A percentile compares a stretch with the other conserved stretches of the same genome.
phyloP scores from a whole-genome alignment of 805 yeast species.

The Teunomyces funiuensis region DNA sequence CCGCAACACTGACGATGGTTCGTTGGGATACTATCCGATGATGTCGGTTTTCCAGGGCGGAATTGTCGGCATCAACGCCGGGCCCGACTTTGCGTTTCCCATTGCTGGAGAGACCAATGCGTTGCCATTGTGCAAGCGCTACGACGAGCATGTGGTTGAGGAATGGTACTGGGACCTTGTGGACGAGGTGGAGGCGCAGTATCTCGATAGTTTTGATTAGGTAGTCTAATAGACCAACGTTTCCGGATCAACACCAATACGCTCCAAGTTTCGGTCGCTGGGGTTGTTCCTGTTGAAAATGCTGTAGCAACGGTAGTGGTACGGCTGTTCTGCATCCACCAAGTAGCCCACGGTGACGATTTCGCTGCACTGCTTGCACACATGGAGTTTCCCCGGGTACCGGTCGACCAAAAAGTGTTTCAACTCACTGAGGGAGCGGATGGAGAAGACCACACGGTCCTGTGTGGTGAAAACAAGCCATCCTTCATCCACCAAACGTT shows the following conservation, averaged over 20 bases:
- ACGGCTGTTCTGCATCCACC: conserved; percentile 18
- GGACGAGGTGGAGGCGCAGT: conserved; percentile 75
- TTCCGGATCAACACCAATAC: conserved; percentile 8
- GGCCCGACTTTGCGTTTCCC: conserved; percentile 56
- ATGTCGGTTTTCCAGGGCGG: conserved; percentile 82
- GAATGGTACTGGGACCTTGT: conserved; percentile 80
- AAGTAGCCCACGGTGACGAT: conserved; percentile 53
- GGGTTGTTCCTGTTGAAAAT: conserved; percentile 23
- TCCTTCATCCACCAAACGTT: conserved; percentile 46
- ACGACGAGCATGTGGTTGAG: conserved; percentile 69
- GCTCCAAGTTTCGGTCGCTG: conserved; percentile 6
- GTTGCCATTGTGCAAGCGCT: conserved; percentile 57
- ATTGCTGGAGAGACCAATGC: conserved; percentile 37
- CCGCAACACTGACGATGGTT: conserved; percentile 69
- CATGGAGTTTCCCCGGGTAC: conserved; percentile 41
- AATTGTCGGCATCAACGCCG: conserved; percentile 64
- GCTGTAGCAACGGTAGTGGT: conserved; percentile 47
- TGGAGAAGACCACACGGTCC: conserved; percentile 37
- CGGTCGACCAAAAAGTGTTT: conserved; percentile 43
- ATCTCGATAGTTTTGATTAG: conserved; percentile 45
- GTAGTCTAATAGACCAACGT: not conserved
- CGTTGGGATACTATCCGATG: conserved; percentile 89
- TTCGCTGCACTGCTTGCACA: conserved; percentile 53
- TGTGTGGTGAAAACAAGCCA: conserved; percentile 45
- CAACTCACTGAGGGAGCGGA: conserved; percentile 48